Evolutionary conservation across 192 early-diverging fungal genomes (phyloP).

Genomic region (Coemansia sp.): DNA sequence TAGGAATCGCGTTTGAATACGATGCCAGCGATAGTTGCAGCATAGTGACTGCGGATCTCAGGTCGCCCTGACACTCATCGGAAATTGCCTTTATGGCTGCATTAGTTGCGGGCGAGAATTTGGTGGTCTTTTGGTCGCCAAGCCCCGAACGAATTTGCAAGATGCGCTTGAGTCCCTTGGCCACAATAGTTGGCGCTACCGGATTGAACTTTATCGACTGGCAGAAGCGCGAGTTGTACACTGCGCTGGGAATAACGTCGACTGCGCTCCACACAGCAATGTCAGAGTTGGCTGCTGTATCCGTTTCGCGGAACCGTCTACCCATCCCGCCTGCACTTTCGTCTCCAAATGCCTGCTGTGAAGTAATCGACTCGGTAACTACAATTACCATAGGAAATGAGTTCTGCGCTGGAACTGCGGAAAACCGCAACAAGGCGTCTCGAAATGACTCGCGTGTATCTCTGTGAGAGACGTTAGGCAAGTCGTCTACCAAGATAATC

Average conservation of each 20-base stretch:
- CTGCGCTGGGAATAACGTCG: conserved; percentile 36
- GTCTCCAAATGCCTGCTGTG: conserved; percentile 40
- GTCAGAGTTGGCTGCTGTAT: conserved; percentile 11
- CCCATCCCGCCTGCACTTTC: background rate
- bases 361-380: conserved; percentile 41
- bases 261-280: conserved; percentile 32
- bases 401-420: conserved; percentile 22
- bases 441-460: conserved; percentile 61
- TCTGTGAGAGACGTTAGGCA: conserved; percentile 60
- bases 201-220: conserved; percentile 62
- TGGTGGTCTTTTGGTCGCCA: background rate
- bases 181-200: conserved; percentile 66
- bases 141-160: conserved; percentile 25
- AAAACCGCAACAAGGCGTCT: conserved; percentile 53
- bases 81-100: conserved; percentile 50
- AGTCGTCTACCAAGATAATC: conserved; percentile 64
- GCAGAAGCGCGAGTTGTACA: conserved; percentile 32
- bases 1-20: background rate
- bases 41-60: conserved; percentile 63
- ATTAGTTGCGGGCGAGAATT: conserved; percentile 7
- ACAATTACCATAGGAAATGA: conserved; percentile 54
- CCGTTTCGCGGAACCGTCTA: conserved; percentile 20
- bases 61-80: conserved; percentile 60
- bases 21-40: conserved; percentile 52
- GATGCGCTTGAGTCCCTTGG: conserved; percentile 61